Evolutionary conservation across 306 rosid species (phyloP).

Genomic region (Citrullus colocynthis): DNA sequence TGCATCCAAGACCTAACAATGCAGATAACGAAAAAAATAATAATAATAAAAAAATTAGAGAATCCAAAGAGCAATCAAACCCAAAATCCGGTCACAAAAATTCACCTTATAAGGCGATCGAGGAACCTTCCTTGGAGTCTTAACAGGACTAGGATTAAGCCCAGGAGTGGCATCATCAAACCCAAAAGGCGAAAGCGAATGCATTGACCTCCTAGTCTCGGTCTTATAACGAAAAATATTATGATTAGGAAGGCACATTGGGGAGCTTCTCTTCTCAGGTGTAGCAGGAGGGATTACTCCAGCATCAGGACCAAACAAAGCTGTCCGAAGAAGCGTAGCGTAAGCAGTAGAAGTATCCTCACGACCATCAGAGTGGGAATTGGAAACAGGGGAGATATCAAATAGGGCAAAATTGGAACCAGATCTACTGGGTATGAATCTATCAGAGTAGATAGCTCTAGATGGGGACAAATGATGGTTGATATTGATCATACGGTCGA

Average conservation of each 20-base stretch:
- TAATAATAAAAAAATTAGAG: not conserved
- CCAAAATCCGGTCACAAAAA: not conserved
- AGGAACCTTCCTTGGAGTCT: conserved; percentile 81
- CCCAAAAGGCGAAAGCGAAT: conserved; percentile 71
- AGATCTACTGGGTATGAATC: conserved; percentile 87
- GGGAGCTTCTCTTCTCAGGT: conserved; percentile 43
- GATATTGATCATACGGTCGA: conserved; percentile 63
- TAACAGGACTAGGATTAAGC: conserved; percentile 48
- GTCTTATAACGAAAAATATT: conserved; percentile 88
- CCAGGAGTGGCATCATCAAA: conserved; percentile 58
- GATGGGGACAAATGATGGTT: conserved; percentile 67
- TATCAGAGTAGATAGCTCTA: conserved; percentile 76
- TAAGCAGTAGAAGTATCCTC: conserved; percentile 61
- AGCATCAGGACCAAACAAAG: conserved; percentile 67
- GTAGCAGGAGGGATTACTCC: conserved; percentile 48
- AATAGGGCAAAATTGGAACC: conserved; percentile 66
- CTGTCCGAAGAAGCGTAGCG: conserved; percentile 56
- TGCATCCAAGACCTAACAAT: conserved; percentile 76
- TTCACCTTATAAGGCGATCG: conserved; percentile 88
- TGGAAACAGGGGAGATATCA: conserved; percentile 30
- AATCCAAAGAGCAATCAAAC: not conserved
- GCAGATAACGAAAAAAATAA: not conserved
- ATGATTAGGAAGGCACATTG: conserved; percentile 44
- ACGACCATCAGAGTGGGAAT: conserved; percentile 29
- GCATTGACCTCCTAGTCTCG: conserved; percentile 77